A percentile compares a stretch with the other conserved stretches of the same genome.
phyloP scores from a whole-genome alignment of 2,329 filamentous ascomycete genomes.

The Elsinoe australis region DNA sequence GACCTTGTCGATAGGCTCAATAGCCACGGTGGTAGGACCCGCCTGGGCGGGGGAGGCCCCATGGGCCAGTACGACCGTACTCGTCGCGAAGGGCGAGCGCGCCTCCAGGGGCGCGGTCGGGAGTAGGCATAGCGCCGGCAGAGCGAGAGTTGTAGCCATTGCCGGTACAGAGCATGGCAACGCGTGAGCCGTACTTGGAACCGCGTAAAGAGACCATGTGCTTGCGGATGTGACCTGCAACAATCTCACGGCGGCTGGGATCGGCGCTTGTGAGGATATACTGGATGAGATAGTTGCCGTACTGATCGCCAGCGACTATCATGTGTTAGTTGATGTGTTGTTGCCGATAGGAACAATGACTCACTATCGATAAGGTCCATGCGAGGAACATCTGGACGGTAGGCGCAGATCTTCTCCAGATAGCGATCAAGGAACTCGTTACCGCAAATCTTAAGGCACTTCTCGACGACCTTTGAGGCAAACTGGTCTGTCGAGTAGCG shows the following conservation, averaged over 20 bases:
- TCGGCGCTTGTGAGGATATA: constrained; percentile 89
- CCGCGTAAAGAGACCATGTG: constrained; percentile 98
- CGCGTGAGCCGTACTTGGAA: constrained; percentile 95
- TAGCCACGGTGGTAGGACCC: constrained; percentile 5
- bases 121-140: constrained; percentile 50
- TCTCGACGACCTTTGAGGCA: constrained; percentile 97
- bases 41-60: constrained; percentile 6
- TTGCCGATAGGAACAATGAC: constrained; percentile 27
- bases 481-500: constrained; percentile 99
- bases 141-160: constrained; percentile 82
- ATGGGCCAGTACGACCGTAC: constrained; percentile 17
- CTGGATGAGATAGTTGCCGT: constrained; percentile 96
- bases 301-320: constrained; percentile 88
- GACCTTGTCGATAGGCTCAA: neutral
- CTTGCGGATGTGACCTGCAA: constrained; percentile 88
- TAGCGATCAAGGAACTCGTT: constrained; percentile 86
- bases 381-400: constrained; percentile 79
- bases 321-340: constrained; percentile 18
- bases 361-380: constrained; percentile 91
- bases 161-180: constrained; percentile 98
- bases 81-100: constrained; percentile 7
- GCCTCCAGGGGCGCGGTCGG: constrained; percentile 7
- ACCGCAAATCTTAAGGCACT: constrained; percentile 94
- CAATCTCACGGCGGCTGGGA: constrained; percentile 82
- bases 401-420: constrained; percentile 87